These are phyloP conservation scores for Cladophialophora immunda DNA, from an alignment of 2,329 filamentous ascomycete genomes.

Conservation along the genomic window DNA sequence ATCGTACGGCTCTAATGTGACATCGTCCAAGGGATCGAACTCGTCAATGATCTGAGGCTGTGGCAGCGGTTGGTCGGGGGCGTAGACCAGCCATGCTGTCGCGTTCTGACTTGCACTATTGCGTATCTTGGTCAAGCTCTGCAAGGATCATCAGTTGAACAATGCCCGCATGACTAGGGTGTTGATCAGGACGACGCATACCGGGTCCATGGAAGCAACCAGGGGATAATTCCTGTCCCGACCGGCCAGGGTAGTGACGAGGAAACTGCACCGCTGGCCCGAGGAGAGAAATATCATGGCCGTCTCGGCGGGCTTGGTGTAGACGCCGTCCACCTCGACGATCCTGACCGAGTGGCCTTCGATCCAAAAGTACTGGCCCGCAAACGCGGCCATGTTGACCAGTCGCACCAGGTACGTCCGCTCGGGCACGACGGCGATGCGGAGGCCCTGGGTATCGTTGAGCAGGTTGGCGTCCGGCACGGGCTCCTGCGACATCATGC, in stretches of 20 bases:
- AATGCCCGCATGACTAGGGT: not conserved
- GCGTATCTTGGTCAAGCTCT: slow-evolving; percentile 22
- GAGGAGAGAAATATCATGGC: slow-evolving; percentile 70
- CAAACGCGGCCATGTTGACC: slow-evolving; percentile 79
- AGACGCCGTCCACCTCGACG: slow-evolving; percentile 50
- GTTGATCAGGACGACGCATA: not conserved
- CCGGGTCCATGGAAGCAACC: slow-evolving; percentile 50
- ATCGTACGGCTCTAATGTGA: slow-evolving; percentile 74
- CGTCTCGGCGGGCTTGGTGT: slow-evolving; percentile 55
- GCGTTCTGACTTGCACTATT: slow-evolving; percentile 66
- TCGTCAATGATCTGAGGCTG: slow-evolving; percentile 65
- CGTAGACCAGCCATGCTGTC: slow-evolving; percentile 64
- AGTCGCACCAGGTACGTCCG: slow-evolving; percentile 77
- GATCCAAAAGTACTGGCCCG: slow-evolving; percentile 59
- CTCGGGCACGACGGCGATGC: slow-evolving; percentile 66
- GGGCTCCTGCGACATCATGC: slow-evolving; percentile 66
- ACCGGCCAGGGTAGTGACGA: slow-evolving; percentile 65
- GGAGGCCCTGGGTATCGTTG: slow-evolving; percentile 72
- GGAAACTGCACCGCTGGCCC: slow-evolving; percentile 63
- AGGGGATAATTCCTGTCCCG: slow-evolving; percentile 69
- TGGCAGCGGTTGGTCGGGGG: slow-evolving; percentile 55
- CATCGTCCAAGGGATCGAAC: slow-evolving; percentile 76
- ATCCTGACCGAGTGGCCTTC: slow-evolving; percentile 51
- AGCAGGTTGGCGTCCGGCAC: slow-evolving; percentile 71
- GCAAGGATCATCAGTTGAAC: not conserved